phyloP scores from a whole-genome alignment of 2,329 filamentous ascomycete species.

The Phymatotrichopsis omnivora region DNA sequence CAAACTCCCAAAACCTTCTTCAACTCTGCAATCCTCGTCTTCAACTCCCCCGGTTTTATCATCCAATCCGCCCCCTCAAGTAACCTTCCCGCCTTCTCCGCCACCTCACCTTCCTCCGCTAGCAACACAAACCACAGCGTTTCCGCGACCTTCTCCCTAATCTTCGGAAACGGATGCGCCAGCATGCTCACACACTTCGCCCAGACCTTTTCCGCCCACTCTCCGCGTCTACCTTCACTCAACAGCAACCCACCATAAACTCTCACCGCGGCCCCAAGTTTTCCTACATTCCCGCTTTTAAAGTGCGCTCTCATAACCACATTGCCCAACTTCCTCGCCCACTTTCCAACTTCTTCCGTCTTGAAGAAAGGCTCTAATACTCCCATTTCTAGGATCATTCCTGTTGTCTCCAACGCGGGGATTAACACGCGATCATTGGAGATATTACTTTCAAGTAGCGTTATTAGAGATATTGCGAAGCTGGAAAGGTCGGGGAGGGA shows the following conservation, averaged over 20 bases:
- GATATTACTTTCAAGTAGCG: slow-evolving; percentile 30
- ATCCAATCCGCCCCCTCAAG: slow-evolving; percentile 51
- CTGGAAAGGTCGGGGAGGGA: slow-evolving; percentile 32
- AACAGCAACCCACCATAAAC: slow-evolving; percentile 62
- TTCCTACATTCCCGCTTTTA: slow-evolving; percentile 71
- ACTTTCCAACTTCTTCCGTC: no score
- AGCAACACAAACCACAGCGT: slow-evolving; percentile 42
- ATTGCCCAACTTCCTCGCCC: no score
- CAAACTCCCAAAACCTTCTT: slow-evolving; percentile 8
- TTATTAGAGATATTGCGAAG: slow-evolving; percentile 21
- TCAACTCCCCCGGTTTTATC: slow-evolving; percentile 40
- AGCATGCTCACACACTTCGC: slow-evolving; percentile 63
- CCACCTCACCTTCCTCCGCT: slow-evolving; percentile 30
- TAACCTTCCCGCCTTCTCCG: slow-evolving; percentile 28
- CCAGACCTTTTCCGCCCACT: slow-evolving; percentile 31
- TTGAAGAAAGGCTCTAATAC: no score
- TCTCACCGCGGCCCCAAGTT: slow-evolving; percentile 68
- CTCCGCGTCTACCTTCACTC: slow-evolving; percentile 25
- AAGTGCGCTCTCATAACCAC: slow-evolving; percentile 68
- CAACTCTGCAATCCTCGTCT: slow-evolving; percentile 7
- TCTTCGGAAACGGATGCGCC: slow-evolving; percentile 69
- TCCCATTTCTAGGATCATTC: slow-evolving; percentile 48
- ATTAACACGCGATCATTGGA: slow-evolving; percentile 59
- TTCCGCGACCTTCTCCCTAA: slow-evolving; percentile 52
- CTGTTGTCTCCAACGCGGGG: slow-evolving; percentile 64